These are phyloP conservation scores for Sporobolomyces phaffii DNA, from an alignment of 768 basidiomycete species.

Conservation along the genomic window DNA sequence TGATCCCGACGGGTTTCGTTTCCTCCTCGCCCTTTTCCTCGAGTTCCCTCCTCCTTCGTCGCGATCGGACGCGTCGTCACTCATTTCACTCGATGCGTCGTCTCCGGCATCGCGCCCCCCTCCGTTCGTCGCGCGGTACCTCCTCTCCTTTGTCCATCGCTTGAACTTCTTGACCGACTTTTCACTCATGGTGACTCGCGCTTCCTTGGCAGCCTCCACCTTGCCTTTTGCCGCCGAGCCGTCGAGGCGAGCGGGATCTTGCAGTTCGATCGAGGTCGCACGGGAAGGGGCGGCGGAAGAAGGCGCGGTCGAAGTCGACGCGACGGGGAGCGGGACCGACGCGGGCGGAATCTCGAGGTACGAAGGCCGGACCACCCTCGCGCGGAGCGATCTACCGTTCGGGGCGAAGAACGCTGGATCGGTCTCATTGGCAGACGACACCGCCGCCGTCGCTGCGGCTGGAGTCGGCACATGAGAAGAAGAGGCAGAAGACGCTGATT, in stretches of 20 bases:
- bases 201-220: neutral
- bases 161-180: neutral
- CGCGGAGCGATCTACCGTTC: neutral
- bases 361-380: neutral
- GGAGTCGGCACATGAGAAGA: neutral
- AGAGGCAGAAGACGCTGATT: too few relatives aligned
- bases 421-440: neutral
- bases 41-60: neutral
- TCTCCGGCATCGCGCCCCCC: neutral
- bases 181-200: neutral
- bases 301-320: neutral
- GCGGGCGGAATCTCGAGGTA: conserved; percentile 9
- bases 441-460: neutral
- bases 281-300: neutral
- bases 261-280: neutral
- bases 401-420: neutral
- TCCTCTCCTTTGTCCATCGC: neutral
- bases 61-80: neutral
- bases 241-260: too few relatives aligned
- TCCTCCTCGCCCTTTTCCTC: neutral
- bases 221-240: neutral
- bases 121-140: neutral
- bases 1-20: neutral
- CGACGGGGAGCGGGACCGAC: neutral
- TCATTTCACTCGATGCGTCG: neutral